phyloP scores from a whole-genome alignment of 306 rosid genomes.

The Alnus glutinosa region DNA sequence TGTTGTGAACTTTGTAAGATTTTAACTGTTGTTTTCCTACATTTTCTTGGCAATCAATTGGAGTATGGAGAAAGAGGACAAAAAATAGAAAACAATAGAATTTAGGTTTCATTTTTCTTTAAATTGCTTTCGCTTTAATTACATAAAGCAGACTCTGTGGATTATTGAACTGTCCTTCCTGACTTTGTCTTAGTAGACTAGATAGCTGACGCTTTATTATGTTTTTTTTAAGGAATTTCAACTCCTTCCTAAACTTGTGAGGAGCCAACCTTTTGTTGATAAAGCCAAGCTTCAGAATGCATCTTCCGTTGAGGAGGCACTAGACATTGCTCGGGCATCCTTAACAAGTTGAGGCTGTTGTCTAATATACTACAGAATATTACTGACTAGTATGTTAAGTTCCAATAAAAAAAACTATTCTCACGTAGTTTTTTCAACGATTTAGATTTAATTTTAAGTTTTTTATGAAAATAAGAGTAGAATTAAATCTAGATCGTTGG shows the following conservation, averaged over 20 bases:
- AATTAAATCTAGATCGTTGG: too few relatives aligned
- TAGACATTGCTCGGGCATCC: slow-evolving; percentile 61
- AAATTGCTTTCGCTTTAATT: background rate
- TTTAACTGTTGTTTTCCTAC: background rate
- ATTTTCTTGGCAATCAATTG: background rate
- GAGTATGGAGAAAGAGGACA: background rate
- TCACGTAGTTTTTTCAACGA: too few relatives aligned
- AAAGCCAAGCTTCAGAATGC: slow-evolving; percentile 78
- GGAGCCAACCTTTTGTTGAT: slow-evolving; percentile 73
- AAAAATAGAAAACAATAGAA: background rate
- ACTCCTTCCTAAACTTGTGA: slow-evolving; percentile 85
- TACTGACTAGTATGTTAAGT: background rate
- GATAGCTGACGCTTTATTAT: slow-evolving; percentile 19
- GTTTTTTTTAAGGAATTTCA: slow-evolving; percentile 61
- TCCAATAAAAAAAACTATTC: background rate
- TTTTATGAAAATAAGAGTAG: too few relatives aligned
- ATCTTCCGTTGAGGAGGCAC: slow-evolving; percentile 80
- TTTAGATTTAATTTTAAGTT: too few relatives aligned
- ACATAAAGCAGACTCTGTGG: background rate
- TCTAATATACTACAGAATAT: slow-evolving; percentile 18
- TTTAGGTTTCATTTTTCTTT: background rate
- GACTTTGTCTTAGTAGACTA: background rate
- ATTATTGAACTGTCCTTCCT: background rate
- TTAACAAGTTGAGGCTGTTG: slow-evolving; percentile 42
- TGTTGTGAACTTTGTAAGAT: background rate